Conservation (phyloP, 805 yeast genomes). For the Starmerella vitae region DNA sequence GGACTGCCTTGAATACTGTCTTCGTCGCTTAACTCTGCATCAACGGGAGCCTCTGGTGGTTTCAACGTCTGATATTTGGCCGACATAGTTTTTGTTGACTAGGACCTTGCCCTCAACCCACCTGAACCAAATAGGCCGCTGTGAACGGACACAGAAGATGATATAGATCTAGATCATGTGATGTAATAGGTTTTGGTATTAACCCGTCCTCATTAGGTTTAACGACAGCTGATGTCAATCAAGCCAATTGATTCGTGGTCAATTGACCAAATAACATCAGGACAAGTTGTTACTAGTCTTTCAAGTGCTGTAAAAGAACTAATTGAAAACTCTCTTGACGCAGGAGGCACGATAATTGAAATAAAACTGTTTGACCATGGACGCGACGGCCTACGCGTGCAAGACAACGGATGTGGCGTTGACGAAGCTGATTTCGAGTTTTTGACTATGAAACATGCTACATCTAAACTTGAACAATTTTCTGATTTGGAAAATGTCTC, state of each 20-base stretch:
- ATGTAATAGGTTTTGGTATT: too few species aligned
- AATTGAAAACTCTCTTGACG: slow-evolving; percentile 78
- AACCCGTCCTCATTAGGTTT: too few species aligned
- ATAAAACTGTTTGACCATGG: slow-evolving; percentile 61
- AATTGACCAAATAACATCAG: slow-evolving; percentile 69
- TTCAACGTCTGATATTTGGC: slow-evolving; percentile 9
- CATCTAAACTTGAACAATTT: slow-evolving; percentile 39
- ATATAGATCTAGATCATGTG: too few species aligned
- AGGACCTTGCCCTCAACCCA: neutral
- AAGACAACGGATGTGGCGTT: slow-evolving; percentile 68
- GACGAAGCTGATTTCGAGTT: slow-evolving; percentile 33
- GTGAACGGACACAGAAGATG: too few species aligned
- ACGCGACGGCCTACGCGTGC: slow-evolving; percentile 51
- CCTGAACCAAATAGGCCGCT: neutral
- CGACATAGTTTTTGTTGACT: neutral
- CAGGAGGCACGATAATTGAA: slow-evolving; percentile 54
- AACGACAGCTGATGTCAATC: slow-evolving; percentile 14
- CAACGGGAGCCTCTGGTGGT: slow-evolving; percentile 6
- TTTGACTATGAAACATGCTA: slow-evolving; percentile 38
- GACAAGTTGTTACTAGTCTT: slow-evolving; percentile 79
- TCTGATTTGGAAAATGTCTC: slow-evolving; percentile 30
- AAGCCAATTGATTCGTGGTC: slow-evolving; percentile 37
- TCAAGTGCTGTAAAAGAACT: slow-evolving; percentile 70
- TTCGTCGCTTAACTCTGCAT: slow-evolving; percentile 11
- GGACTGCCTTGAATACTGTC: slow-evolving; percentile 20